A percentile compares a stretch with the other conserved stretches of the same genome.
These are phyloP conservation scores for Hypoxylon sp. DNA, from an alignment of 2,329 filamentous ascomycete species.

Conservation along the genomic window DNA sequence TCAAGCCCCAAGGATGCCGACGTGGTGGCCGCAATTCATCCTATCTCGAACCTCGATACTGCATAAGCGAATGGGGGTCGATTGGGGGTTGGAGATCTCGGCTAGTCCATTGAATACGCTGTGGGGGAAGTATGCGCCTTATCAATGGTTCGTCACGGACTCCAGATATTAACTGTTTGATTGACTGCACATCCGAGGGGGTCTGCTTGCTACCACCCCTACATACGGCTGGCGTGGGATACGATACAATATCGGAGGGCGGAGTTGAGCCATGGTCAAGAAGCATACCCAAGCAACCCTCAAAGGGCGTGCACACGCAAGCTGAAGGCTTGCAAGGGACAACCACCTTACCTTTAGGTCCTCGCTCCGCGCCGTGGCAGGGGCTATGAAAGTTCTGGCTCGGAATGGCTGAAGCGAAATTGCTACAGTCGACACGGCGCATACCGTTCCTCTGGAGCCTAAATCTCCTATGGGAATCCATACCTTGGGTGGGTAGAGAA, in stretches of 20 bases:
- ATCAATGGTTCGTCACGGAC: conserved; percentile 39
- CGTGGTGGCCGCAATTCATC: conserved; percentile 35
- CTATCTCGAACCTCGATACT: conserved; percentile 42
- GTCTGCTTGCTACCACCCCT: conserved; percentile 14
- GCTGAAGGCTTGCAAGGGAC: conserved; percentile 13
- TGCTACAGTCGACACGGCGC: conserved; percentile 27
- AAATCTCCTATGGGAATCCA: conserved; percentile 25
- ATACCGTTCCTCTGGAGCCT: conserved; percentile 28
- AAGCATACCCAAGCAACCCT: conserved; percentile 11
- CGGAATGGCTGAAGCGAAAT: conserved; percentile 35
- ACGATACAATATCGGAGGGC: conserved; percentile 23
- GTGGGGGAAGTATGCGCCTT: conserved; percentile 41
- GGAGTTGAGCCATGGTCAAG: conserved; percentile 12
- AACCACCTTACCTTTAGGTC: conserved; percentile 3
- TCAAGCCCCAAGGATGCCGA: conserved; percentile 24
- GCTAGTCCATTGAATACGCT: conserved; percentile 33
- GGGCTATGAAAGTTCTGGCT: conserved; percentile 24
- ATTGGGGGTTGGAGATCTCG: conserved; percentile 40
- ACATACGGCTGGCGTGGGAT: conserved; percentile 18
- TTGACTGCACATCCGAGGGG: conserved; percentile 26
- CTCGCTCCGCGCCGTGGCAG: conserved; percentile 8
- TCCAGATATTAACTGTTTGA: conserved; percentile 36
- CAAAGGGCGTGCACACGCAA: conserved; percentile 11
- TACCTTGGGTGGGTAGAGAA: too few species aligned
- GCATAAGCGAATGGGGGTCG: conserved; percentile 35